Evolutionary conservation across 1,139 yeast genomes (phyloP), one percentile per base, ranked within the genome.

Genomic region (Scheffersomyces lignicola): DNA sequence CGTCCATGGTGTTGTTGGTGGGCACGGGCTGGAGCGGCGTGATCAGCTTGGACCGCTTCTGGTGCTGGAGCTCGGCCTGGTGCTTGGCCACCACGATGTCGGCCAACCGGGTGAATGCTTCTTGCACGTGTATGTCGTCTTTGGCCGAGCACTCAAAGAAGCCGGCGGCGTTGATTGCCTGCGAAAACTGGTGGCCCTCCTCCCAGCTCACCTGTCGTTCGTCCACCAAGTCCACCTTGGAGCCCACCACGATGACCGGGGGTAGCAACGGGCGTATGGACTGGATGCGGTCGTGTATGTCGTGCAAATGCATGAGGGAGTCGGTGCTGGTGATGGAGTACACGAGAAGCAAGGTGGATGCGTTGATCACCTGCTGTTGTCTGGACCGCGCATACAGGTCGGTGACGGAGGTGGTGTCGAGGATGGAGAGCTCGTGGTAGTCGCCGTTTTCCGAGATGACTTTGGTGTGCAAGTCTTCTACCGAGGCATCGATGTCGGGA

Each of bases 381-480:
- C 61, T 52, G 5, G 60, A 51, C 1, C 58, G 45, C 21, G 58
- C 47, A 40, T 62, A 61, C 31, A 47, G 45, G 33, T 66, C 73
- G 17, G 48, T 46, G 13, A 42, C 40, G 5, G 54, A 44, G 13
- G 41, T 39, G 8, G 60, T 48, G 38, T 65, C 72, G 29, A 61
- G 48, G 5, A 65, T 58, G 9, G 60, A 43, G 12, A 61, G 43
- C 28, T 62, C 65, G 35, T 49, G 47, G 29, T 50, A 56, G 23
- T 31, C 40, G 10, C 38, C 40, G 6, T 23, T 18, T 11, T 36
- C 24, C 12, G 47, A 38, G 30, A 59, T 41, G 23, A 48, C 45
- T 39, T 65, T 65, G 30, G 58, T 50, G 43, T 63, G 60, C 18
- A 63, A 40, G 32, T 65, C 68, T 37, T 62, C 69, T 3, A 48